Evolutionary conservation across 495 filamentous ascomycete genomes (phyloP).

Genomic region (Sporormia fimetaria): DNA sequence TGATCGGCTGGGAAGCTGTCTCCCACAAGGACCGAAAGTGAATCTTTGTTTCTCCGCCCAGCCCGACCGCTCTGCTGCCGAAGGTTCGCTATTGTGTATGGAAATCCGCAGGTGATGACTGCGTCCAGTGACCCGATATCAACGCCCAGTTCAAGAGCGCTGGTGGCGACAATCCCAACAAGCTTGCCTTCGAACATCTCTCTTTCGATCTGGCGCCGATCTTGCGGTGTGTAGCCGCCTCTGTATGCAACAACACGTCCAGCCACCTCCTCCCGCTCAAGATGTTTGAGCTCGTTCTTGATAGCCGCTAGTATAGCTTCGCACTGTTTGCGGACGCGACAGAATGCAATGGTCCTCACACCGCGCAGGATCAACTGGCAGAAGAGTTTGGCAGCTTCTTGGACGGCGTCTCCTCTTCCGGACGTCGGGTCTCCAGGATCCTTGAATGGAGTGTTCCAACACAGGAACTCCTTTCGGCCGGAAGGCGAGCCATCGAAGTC

Average conservation of each 20-base stretch:
- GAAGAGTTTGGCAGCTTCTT: constrained; percentile 79
- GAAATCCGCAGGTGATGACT: constrained; percentile 87
- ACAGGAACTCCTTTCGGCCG: constrained; percentile 88
- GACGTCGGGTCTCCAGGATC: constrained; percentile 78
- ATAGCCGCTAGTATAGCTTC: constrained; percentile 75
- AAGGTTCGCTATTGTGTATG: constrained; percentile 86
- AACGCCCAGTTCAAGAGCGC: constrained; percentile 82
- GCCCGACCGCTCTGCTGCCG: constrained; percentile 92
- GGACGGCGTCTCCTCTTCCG: constrained; percentile 69
- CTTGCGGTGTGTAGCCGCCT: constrained; percentile 91
- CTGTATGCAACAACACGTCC: constrained; percentile 87
- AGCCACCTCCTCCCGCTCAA: constrained; percentile 63
- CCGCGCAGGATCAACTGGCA: constrained; percentile 82
- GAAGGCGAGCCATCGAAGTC: constrained; percentile 92
- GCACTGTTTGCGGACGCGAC: constrained; percentile 73
- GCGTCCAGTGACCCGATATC: constrained; percentile 95
- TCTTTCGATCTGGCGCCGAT: constrained; percentile 76
- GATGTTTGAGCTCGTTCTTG: constrained; percentile 56
- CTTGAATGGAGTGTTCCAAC: constrained; percentile 96
- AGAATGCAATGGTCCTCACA: constrained; percentile 90
- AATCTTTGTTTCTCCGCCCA: constrained; percentile 87
- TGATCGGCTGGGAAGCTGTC: constrained; percentile 88
- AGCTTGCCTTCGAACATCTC: constrained; percentile 97
- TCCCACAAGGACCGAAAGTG: constrained; percentile 81
- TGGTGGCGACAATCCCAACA: constrained; percentile 88